Base-by-base conservation (phyloP, 2,329 filamentous ascomycete genomes). In the Sphaerostilbella broomeana region DNA sequence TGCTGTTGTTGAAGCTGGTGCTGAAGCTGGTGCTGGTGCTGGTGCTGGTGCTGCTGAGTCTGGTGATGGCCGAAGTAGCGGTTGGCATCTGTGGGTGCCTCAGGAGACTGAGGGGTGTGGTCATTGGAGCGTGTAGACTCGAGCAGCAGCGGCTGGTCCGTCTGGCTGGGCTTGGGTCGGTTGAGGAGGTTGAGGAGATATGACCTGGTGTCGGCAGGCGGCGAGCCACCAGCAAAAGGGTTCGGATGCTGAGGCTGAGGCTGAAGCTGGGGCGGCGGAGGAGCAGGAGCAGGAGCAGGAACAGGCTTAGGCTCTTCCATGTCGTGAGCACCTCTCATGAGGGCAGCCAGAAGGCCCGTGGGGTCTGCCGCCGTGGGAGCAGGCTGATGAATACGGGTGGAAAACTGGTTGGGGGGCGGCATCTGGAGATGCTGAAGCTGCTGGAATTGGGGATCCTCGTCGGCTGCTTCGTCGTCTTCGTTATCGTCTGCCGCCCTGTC, bases 121-220 rank as follows among this genome's bases (percentile, higher is more conserved):
- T 61, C 67, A 48, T 58, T 56, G 18, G 66, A 62, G 39, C 68
- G 65, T 16, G 65, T 58, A 3, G 42, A 22, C 45, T 73, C 70
- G 37, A 59, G 55, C 45, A 67, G 36, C 38, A 63, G 51, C 5
- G 61, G 62, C 47, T 65, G 64, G 32, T 79, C 75, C 33, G 65
- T 69, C 58, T 81, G 77, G 42, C 71, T 69, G 10, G 78, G 77
- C 63, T 82, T 88, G 37, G 84, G 80, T 34, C 84, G 81, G 55
- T 88, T 92, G 47, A 98, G 74, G 43, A 97, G 71, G 52, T 86
- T 84, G 46, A 97, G 77, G 33, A 98, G 71, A 56, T 92, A 85
- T 47, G 90, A 81, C 61, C 94, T 85, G 4, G 88, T 86, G 59
- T 87, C 82, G 32, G 78, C 72, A 16, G 74, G 64, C 38, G 77